Base-by-base conservation (phyloP, 2,329 filamentous ascomycete species). In the Fusarium sp. region DNA sequence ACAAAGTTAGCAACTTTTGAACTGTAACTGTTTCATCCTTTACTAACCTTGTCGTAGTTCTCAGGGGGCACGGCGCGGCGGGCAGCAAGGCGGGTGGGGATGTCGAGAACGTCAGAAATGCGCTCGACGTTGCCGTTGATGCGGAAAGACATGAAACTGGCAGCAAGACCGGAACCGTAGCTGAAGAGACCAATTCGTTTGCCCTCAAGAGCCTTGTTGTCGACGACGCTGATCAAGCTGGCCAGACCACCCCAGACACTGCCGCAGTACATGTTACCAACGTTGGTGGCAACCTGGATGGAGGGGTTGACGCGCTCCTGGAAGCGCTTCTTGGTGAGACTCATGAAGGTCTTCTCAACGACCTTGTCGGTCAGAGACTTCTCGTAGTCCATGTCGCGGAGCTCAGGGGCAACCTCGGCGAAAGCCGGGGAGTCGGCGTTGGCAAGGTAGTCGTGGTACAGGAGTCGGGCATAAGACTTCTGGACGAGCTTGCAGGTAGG, bases 301-400 rank as follows among this genome's bases (percentile, higher is more conserved):
- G 88, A 86, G 62, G 93, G 92, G 81, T 88, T 87, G 77, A 96
- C 92, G 79, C 93, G 92, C 84, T 95, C 93, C 81, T 90, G 89
- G 85, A 94, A 96, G 78, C 90, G 90, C 89, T 95, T 95, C 90
- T 96, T 96, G 83, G 92, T 92, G 77, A 96, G 87, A 67, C 82
- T 87, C 92, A 96, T 94, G 83, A 96, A 96, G 72, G 92, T 92
- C 90, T 96, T 96, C 88, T 96, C 94, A 42, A 96, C 89, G 62
- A 87, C 89, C 88, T 94, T 95, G 87, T 96, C 94, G 71, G 90
- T 91, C 78, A 96, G 84, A 4, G 94, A 96, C 84, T 92, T 91
- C 80, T 92, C 87, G 84, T 96, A 96, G 81, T 93, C 91, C 84
- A 96, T 88, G 79, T 94, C 92, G 73, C 92, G 90, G 71, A 96